Conservation (phyloP, 1,284 basidiomycete species). For the Mrakiaceae sp. region DNA sequence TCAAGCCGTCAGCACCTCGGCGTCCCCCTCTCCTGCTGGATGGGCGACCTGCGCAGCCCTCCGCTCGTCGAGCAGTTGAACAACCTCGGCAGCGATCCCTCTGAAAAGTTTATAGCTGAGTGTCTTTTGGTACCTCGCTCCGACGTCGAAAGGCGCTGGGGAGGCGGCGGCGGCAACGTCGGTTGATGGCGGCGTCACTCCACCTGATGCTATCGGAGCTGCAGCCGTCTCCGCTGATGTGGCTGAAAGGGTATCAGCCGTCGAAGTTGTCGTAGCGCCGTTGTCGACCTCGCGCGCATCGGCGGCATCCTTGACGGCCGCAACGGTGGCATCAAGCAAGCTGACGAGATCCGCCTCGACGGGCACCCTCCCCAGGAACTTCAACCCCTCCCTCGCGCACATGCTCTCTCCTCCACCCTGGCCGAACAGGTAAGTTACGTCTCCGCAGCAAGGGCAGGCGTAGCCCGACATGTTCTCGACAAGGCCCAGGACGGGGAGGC, state of each 20-base stretch:
- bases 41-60: no score
- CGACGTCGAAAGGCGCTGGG: constrained; percentile 26
- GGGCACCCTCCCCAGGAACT: constrained; percentile 80
- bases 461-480: constrained; percentile 99
- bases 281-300: background rate
- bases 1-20: no score
- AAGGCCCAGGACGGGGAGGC: constrained; percentile 79
- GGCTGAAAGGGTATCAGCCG: background rate
- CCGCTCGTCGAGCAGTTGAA: constrained; percentile 19
- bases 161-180: background rate
- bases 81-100: constrained; percentile 28
- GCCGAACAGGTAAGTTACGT: constrained; percentile 90
- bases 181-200: background rate
- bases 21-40: no score
- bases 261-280: background rate
- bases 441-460: constrained; percentile 87
- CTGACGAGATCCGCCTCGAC: constrained; percentile 87
- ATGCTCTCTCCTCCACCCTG: constrained; percentile 83
- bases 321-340: constrained; percentile 55
- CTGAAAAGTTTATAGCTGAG: constrained; percentile 34
- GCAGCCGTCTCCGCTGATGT: background rate
- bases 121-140: constrained; percentile 34
- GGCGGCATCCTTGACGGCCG: constrained; percentile 12
- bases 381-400: constrained; percentile 60
- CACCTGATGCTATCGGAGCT: background rate